Evolutionary conservation across 306 rosid species (phyloP), one percentile per base, ranked within the genome.

Genomic region (Prunus dulcis): DNA sequence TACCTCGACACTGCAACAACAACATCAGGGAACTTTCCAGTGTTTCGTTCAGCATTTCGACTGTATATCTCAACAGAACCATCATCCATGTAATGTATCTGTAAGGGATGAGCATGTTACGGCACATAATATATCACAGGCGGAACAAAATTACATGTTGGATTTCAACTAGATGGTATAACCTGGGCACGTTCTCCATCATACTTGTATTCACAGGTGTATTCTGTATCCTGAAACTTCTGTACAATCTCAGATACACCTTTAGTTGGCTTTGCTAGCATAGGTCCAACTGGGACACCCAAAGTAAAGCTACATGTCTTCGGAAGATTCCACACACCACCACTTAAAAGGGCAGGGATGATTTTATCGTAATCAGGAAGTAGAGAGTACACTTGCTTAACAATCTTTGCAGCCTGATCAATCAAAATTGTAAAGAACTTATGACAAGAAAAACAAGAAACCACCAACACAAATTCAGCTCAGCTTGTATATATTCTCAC

Each of bases 131-230:
- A 71, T 68, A 72, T 60, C 52, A 60, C 57, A 30, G 64, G 69
- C 69, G 74, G 45, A 51, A 75, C 17, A 75, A 68, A 71, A 64
- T 53, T 22, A 20, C 56, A 71, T 47, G 45, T 15, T 47, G 47
- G 22, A 76, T 34, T 72, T 68, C 43, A 77, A 76, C 64, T 66
- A 60, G 53, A 28, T 69, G 70, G 76, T 78, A 66, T 85, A 81
- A 95, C 99, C 97, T 95, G 97, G 50, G 97, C 99, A 80, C 97
- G 97, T 82, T 95, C 97, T 52, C 97, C 98, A 67, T 92, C 98
- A 2, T 95, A 92, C 83, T 95, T 95, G 88, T 90, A 92, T 80
- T 95, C 99, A 79, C 97, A 90, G 18, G 97, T 92, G 84, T 92
- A 92, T 79, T 92, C 97, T 53, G 86, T 83, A 79, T 85, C 93